These are phyloP conservation scores for Oryza longistaminata DNA, from an alignment of 176 grass and related monocot species.

Conservation along the genomic window DNA sequence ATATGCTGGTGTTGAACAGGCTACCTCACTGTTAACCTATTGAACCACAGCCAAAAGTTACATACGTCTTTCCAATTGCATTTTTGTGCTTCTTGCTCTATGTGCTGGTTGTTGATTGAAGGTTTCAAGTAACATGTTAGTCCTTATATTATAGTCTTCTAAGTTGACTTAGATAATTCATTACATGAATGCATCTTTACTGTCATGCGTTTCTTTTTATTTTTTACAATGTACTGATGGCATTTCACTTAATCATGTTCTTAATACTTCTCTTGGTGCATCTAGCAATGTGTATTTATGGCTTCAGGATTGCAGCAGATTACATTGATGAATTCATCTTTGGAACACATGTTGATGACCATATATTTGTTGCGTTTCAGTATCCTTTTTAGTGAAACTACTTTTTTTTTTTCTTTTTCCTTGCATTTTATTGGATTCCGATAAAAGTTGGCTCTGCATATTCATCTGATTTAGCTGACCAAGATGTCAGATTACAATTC, in stretches of 20 bases:
- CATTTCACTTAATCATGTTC: neutral
- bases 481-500: neutral
- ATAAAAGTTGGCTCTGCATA: slow-evolving; percentile 12
- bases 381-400: slow-evolving; percentile 17
- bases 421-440: neutral
- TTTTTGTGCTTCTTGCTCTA: neutral
- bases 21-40: neutral
- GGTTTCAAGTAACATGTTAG: neutral
- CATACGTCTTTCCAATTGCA: neutral
- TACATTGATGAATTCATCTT: neutral
- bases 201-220: slow-evolving; percentile 4
- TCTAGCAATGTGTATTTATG: neutral
- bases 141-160: slow-evolving; percentile 4
- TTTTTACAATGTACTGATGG: neutral
- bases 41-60: neutral
- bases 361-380: neutral
- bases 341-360: neutral
- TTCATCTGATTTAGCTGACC: neutral
- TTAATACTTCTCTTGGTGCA: neutral
- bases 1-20: neutral
- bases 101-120: slow-evolving; percentile 2
- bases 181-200: neutral
- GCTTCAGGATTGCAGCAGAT: neutral
- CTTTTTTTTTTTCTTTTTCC: neutral
- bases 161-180: slow-evolving; percentile 3